A percentile compares a stretch with the other conserved stretches of the same genome.
Conservation (phyloP, 1,139 yeast species). For the Hemisphaericaspora xylofermentans region DNA sequence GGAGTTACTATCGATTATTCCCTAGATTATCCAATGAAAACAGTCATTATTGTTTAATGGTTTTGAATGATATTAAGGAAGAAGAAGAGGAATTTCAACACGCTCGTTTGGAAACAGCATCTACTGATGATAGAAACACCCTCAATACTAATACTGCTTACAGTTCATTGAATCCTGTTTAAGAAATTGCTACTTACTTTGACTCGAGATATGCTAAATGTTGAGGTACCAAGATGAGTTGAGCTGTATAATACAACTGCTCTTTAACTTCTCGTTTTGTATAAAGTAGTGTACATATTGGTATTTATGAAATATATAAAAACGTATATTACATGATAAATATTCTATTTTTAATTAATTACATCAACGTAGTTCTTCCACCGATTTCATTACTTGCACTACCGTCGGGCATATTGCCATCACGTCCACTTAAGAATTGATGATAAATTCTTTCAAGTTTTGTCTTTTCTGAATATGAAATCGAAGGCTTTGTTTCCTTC, state of each 20-base stretch:
- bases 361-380: slow-evolving; percentile 76
- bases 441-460: slow-evolving; percentile 66
- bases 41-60: slow-evolving; percentile 26
- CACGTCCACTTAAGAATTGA: slow-evolving; percentile 75
- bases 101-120: neutral
- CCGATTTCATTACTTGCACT: slow-evolving; percentile 81
- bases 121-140: neutral
- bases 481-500: slow-evolving; percentile 81
- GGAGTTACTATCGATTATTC: slow-evolving; percentile 43
- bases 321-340: too few species aligned
- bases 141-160: neutral
- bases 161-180: neutral
- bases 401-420: slow-evolving; percentile 90
- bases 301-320: too few species aligned
- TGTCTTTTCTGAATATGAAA: slow-evolving; percentile 66
- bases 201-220: too few species aligned
- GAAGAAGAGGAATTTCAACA: slow-evolving; percentile 5
- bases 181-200: neutral
- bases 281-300: too few species aligned
- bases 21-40: slow-evolving; percentile 22
- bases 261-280: too few species aligned
- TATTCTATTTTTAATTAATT: slow-evolving; percentile 4
- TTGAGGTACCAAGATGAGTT: neutral
- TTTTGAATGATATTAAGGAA: slow-evolving; percentile 18
- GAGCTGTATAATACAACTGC: too few species aligned